Evolutionary conservation across 345 rosid genomes (phyloP), one percentile per base, ranked within the genome.

Genomic region (Linum trigynum): DNA sequence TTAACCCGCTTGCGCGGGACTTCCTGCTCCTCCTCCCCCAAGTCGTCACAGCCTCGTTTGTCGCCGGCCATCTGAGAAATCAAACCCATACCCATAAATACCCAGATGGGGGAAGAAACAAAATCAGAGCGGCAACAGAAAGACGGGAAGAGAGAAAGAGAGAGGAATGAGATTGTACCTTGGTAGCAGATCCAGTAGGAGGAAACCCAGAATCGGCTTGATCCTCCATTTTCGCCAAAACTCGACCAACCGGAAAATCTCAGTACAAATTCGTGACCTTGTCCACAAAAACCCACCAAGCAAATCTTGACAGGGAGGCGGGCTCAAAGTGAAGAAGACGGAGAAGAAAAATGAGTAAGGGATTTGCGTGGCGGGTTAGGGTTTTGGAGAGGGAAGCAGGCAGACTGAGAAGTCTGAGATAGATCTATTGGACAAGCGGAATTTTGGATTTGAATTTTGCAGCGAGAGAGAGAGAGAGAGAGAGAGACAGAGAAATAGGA

Each of bases 1-100:
- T 79, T 79, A 60, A 62, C 63, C 59, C 67, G 75, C 72, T 78
- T 73, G 53, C 39, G 71, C 11, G 67, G 63, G 60, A 58, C 17
- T 57, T 67, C 69, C 32, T 48, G 50, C 38, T 68, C 65, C 45
- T 65, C 65, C 51, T 59, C 70, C 32, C 39, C 67, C 65, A 60
- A 56, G 60, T 68, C 72, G 35, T 6, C 55, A 53, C 61, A 9
- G 15, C 43, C 15, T 38, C 79, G 66, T 50, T 76, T 76, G 59
- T 65, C 79, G 5, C 64, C 67, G 59, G 12, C 56, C 43, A 17
- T 62, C 76, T 73, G 17, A 48, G 45, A 51, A 45, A 16, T 56
- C 51, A 40, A 60, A 39, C 56, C 5, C 3, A 23, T 9, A 10
- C 2, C 9, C 53, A 48, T 48, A 41, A 41, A 8, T 15, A 9